A percentile compares a stretch with the other conserved stretches of the same genome.
phyloP scores from a whole-genome alignment of 2,329 filamentous ascomycete species.

The Teratosphaeria gauchensis region DNA sequence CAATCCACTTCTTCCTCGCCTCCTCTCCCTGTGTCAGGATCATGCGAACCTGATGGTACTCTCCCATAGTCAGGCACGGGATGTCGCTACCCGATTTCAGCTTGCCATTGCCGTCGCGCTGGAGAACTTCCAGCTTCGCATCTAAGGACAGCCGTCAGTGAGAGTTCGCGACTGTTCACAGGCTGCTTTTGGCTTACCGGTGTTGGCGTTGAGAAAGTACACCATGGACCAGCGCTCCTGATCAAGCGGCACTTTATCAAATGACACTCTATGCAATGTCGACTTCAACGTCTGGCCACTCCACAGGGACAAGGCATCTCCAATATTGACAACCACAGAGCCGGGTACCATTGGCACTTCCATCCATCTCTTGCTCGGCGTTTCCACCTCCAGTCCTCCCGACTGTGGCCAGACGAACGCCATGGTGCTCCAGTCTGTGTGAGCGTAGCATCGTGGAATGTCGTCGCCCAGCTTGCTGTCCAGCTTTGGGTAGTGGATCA shows the following conservation, averaged over 20 bases:
- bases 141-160: neutral
- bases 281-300: conserved; percentile 8
- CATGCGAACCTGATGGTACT: neutral
- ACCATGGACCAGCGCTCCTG: conserved; percentile 15
- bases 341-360: conserved; percentile 5
- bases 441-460: conserved; percentile 11
- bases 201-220: conserved; percentile 12
- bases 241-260: conserved; percentile 10
- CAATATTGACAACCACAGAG: conserved; percentile 9
- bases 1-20: neutral
- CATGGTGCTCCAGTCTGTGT: conserved; percentile 12
- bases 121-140: neutral
- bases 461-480: conserved; percentile 2
- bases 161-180: neutral
- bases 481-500: conserved; percentile 9
- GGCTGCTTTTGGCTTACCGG: neutral
- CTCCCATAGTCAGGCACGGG: neutral
- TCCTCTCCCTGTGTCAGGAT: neutral
- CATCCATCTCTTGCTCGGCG: conserved; percentile 5
- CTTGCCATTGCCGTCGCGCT: neutral
- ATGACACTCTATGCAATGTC: conserved; percentile 10
- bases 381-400: conserved; percentile 6
- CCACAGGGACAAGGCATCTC: conserved; percentile 10
- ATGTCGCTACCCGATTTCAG: neutral
- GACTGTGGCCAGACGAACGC: conserved; percentile 10